Percentiles rank a stretch among this genome's conserved stretches.
phyloP scores from a whole-genome alignment of 2,329 filamentous ascomycete species.

The Fusarium musae region DNA sequence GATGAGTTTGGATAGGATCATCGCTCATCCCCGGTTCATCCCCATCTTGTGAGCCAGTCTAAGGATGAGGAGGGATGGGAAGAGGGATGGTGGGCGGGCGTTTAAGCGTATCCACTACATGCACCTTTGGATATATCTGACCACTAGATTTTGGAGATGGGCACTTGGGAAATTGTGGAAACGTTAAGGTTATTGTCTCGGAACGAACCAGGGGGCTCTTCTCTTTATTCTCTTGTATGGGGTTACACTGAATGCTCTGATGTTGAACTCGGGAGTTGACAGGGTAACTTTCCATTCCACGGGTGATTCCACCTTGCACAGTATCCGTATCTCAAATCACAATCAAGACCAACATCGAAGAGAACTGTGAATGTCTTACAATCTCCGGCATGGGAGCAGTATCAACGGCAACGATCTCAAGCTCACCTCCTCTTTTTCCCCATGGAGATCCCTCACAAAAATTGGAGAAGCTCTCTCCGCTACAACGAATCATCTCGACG shows the following conservation, averaged over 20 bases:
- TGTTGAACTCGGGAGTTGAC: background rate
- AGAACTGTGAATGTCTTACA: accelerated
- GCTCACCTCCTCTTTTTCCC: constrained; percentile 13
- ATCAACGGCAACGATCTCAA: background rate
- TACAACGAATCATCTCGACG: background rate
- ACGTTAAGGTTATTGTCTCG: constrained; percentile 8
- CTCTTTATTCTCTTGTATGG: background rate
- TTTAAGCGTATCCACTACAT: constrained; percentile 14
- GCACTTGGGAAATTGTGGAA: constrained; percentile 10
- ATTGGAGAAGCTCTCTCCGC: constrained; percentile 10
- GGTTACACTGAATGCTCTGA: constrained; percentile 14
- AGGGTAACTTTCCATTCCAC: background rate
- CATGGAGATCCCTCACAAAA: constrained; percentile 2
- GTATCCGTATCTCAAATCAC: background rate
- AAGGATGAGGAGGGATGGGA: background rate
- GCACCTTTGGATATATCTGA: background rate
- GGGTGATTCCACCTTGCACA: background rate
- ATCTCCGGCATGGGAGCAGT: background rate
- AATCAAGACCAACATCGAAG: accelerated
- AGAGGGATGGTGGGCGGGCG: background rate
- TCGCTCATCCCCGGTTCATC: constrained; percentile 20
- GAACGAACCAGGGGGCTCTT: constrained; percentile 9
- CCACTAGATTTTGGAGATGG: background rate
- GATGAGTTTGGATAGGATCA: constrained; percentile 19
- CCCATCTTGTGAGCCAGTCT: constrained; percentile 1